Evolutionary conservation across 176 grass and related monocot genomes (phyloP).

Genomic region (Carex myosuroides): DNA sequence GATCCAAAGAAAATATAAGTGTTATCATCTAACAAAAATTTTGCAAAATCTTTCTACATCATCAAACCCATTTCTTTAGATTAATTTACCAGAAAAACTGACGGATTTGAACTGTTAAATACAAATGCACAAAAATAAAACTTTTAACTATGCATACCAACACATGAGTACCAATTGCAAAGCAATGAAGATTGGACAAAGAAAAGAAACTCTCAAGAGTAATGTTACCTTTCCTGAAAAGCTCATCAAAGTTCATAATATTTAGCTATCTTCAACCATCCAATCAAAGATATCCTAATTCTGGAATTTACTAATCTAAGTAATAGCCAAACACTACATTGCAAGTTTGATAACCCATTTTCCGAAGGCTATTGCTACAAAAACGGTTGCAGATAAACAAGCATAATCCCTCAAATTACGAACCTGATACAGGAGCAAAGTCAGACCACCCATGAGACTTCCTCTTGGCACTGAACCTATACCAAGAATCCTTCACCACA

Average conservation of each 20-base stretch:
- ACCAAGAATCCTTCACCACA: constrained; percentile 73
- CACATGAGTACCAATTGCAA: background rate
- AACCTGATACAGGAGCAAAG: constrained; percentile 47
- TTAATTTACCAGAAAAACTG: background rate
- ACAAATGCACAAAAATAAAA: background rate
- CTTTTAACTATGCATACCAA: background rate
- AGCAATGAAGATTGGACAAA: background rate
- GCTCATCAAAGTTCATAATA: background rate
- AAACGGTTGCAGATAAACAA: background rate
- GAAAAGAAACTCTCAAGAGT: background rate
- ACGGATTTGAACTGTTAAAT: background rate
- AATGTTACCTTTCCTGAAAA: background rate
- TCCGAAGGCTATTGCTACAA: background rate
- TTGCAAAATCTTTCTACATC: background rate
- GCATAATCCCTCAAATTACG: background rate
- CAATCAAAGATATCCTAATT: background rate
- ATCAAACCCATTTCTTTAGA: background rate
- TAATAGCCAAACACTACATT: constrained; percentile 1
- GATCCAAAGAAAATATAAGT: background rate
- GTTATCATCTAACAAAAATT: background rate
- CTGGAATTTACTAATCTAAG: background rate
- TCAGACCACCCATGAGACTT: constrained; percentile 95
- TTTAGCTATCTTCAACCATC: background rate
- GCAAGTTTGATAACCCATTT: background rate
- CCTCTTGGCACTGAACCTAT: constrained; percentile 93